Evolutionary conservation across 768 basidiomycete genomes (phyloP).

Genomic region (Tubosaeta sp.): DNA sequence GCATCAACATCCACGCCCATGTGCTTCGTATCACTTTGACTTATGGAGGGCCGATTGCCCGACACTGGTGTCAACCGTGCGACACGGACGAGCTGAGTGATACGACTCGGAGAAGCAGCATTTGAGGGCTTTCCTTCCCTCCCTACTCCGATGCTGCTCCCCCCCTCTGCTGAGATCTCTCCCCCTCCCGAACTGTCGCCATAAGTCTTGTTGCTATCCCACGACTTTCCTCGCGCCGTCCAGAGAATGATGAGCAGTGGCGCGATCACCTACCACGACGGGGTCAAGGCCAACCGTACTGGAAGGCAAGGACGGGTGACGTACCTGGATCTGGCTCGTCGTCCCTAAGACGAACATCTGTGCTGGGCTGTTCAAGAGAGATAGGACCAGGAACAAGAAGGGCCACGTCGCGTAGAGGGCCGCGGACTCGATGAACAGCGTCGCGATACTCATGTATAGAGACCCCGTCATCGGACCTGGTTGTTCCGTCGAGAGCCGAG

Average conservation of each 20-base stretch:
- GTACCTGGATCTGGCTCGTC: conserved; percentile 21
- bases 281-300: neutral
- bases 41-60: neutral
- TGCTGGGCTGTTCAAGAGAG: conserved; percentile 8
- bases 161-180: neutral
- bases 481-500: neutral
- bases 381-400: conserved; percentile 19
- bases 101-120: neutral
- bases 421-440: conserved; percentile 24
- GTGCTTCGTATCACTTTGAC: no score
- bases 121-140: no score
- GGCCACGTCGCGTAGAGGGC: conserved; percentile 24
- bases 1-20: neutral
- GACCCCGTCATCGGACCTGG: conserved; percentile 13
- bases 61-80: neutral
- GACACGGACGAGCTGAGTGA: neutral
- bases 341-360: conserved; percentile 22
- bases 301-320: neutral
- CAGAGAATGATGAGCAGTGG: conserved; percentile 26
- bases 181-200: neutral
- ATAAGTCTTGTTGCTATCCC: conserved; percentile 2
- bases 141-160: neutral
- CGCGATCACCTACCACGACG: conserved; percentile 17
- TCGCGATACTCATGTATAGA: conserved; percentile 21
- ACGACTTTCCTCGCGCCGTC: conserved; percentile 19